Percentiles rank a stretch among this genome's conserved stretches.
Evolutionary conservation across 2,329 filamentous ascomycete species (phyloP).

Genomic region (Colletotrichum theobromicola): DNA sequence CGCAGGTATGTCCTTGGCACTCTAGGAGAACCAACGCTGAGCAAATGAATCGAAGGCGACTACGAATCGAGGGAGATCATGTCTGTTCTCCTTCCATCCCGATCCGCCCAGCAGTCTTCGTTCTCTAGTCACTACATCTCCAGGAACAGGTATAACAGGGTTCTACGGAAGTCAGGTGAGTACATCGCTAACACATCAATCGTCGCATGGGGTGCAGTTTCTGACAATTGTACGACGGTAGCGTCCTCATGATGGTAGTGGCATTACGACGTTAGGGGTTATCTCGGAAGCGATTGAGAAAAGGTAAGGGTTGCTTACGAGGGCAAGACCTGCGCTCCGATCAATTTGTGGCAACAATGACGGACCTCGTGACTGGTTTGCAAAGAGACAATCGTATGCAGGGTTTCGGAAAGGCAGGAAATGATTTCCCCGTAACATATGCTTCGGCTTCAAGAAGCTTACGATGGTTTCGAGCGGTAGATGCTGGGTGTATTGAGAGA

Average conservation of each 20-base stretch:
- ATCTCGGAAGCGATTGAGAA: neutral
- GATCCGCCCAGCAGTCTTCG: neutral
- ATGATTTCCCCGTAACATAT: no score
- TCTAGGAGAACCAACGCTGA: rapidly evolving
- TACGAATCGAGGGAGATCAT: neutral
- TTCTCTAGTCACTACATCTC: neutral
- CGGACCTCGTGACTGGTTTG: neutral
- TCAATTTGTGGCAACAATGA: neutral
- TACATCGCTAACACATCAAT: neutral
- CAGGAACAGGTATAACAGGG: neutral
- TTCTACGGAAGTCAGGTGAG: neutral
- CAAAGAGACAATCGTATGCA: neutral
- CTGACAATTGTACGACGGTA: neutral
- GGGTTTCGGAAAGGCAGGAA: neutral
- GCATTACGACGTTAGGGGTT: neutral
- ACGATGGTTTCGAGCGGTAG: neutral
- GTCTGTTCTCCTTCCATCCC: neutral
- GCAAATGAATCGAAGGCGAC: neutral
- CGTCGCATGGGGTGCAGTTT: neutral
- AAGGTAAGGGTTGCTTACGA: neutral
- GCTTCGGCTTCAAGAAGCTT: neutral
- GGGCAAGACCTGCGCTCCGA: neutral
- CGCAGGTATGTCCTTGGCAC: neutral
- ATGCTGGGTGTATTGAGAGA: neutral
- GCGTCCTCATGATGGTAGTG: neutral